Base-by-base conservation (phyloP, 345 rosid species). In the Psidium guajava region DNA sequence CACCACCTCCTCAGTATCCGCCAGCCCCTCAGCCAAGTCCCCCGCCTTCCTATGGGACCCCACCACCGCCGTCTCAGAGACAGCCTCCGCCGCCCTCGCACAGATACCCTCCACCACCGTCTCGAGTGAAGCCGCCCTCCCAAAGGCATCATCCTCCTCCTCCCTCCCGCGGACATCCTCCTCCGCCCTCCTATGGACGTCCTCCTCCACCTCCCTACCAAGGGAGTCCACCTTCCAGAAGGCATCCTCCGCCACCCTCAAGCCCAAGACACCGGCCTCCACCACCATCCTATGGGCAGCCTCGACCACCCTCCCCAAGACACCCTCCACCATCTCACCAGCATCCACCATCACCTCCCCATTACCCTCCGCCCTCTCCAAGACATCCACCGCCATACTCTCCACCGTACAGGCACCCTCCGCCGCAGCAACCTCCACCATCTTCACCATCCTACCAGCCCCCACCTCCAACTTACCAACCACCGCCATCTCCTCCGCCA, bases 401-500 rank as follows among this genome's bases (percentile, higher is more conserved):
- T 13, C 74, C 73, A 8, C 9, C 73, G 27, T 59, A 59, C 40
- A 47, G 50, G 50, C 27, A 7, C 2, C 88, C 92, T 2, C 80
- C 44, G 54, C 81, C 13, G 11, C 50, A 47, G 50, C 50, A 47
- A 84, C 7, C 87, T n/a, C 83, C 87, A 9, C 73, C 83, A 80
- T 27, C 50, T 50, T 50, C 28, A 4, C 18, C 86, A 16, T 57
- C 82, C 50, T 54, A 18, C 82, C 81, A 32, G 58, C 59, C 11
- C 58, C 86, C 59, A 49, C 42, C 85, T 47, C 85, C 77, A 25
- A 61, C 77, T 8, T 22, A 24, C 44, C 51, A 42, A 16, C 52
- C 21, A 55, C 81, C 85, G 3, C 86, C 86, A 27, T 73, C 89
- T 8, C 89, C 88, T 4, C 86, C 47, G 47, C 47, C 47, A 42